These are phyloP conservation scores for Pleurotus giganteus DNA, from an alignment of 768 basidiomycete species.

Conservation along the genomic window DNA sequence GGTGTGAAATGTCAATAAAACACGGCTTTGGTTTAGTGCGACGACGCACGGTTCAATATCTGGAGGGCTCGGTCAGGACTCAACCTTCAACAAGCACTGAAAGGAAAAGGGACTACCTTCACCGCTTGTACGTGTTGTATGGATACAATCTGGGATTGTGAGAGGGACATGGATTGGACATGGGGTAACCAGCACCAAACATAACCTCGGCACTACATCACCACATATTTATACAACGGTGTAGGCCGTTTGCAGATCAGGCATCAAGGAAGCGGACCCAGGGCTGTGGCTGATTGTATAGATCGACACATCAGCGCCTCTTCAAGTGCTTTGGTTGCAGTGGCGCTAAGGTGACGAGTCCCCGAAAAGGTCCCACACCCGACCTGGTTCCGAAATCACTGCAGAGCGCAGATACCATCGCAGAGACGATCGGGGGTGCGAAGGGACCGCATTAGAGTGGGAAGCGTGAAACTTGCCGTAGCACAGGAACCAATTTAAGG, in stretches of 20 bases:
- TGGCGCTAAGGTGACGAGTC: too few species aligned
- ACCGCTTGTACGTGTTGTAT: not conserved
- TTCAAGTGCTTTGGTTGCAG: too few species aligned
- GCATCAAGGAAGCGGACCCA: not conserved
- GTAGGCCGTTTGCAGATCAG: not conserved
- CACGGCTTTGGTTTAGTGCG: not conserved
- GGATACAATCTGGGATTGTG: not conserved
- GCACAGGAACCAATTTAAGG: too few species aligned
- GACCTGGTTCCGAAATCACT: too few species aligned
- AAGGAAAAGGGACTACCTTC: not conserved
- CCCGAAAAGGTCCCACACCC: too few species aligned
- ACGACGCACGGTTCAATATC: not conserved
- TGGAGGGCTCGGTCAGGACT: not conserved
- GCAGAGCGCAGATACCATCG: too few species aligned
- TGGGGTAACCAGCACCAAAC: not conserved
- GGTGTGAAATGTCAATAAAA: not conserved
- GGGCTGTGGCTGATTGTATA: not conserved
- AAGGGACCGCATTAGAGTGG: too few species aligned
- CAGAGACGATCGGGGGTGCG: too few species aligned
- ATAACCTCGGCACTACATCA: not conserved
- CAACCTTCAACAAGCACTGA: not conserved
- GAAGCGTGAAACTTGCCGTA: too few species aligned
- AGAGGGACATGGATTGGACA: not conserved
- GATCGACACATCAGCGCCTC: too few species aligned
- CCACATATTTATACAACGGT: not conserved